Base-by-base conservation (phyloP, 2,329 filamentous ascomycete species). In the Metarhizium humberi region DNA sequence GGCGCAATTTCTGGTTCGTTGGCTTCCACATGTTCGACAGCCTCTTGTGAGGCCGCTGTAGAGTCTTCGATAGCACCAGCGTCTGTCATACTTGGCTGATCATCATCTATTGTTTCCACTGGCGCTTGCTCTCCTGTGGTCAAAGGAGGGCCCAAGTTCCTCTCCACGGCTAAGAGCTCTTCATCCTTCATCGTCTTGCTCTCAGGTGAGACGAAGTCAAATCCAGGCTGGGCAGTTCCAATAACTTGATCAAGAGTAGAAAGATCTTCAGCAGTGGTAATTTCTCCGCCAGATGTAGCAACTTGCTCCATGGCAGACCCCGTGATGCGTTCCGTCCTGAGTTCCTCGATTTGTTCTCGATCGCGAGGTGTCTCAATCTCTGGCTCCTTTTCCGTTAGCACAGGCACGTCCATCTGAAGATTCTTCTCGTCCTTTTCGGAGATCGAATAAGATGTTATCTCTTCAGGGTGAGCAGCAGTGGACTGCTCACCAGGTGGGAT, bases 171-270 rank as follows among this genome's bases (percentile, higher is more conserved):
- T 20, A 50, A 25, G 11, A 29, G 29, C n/a, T 57, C 43, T n/a
- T 45, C 52, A 16, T 60, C 57, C 40, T 57, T 59, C 52, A 54
- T 51, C 40, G 57, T 58, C 46, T 60, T 59, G 52, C 56, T 54
- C 43, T 60, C 56, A 3, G 54, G 40, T 38, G 54, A 34, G 8
- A 43, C 25, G 4, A 34, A 16, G 20, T n/a, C 29, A 50, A 43
- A 45, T 7, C 50, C 54, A 29, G 51, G n/a, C 40, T 51, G 29
- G 14, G 50, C 14, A 6, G 50, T 7, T 14, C 8, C n/a, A 20
- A n/a, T 7, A 8, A 25, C n/a, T 25, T 20, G 18, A 18, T 34
- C 25, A 43, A 34, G 20, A 36, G 38, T 43, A 20, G 14, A 3
- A 36, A 18, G 38, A 14, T 49, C 32, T 40, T 54, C 54, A n/a